A percentile compares a stretch with the other conserved stretches of the same genome.
phyloP scores from a whole-genome alignment of 2,329 filamentous ascomycete species.

The Colletotrichum falcatum region DNA sequence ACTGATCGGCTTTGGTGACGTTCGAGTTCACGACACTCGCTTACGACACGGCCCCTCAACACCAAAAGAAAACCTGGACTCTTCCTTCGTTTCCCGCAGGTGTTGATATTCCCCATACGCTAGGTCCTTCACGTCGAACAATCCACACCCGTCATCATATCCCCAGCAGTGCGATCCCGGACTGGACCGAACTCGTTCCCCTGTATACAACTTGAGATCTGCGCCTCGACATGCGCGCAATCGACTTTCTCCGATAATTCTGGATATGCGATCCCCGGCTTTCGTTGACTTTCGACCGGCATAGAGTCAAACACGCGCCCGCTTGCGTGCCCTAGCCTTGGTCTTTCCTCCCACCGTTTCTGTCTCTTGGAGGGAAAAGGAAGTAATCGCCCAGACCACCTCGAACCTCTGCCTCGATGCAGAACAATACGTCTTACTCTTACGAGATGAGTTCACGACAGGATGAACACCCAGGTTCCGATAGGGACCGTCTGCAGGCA shows the following conservation, averaged over 20 bases:
- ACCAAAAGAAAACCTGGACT: not conserved
- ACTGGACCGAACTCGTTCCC: not conserved
- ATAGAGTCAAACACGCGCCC: constrained; percentile 8
- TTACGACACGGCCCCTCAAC: not conserved
- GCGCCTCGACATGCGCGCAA: constrained; percentile 25
- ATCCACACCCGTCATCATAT: not conserved
- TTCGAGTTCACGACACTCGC: constrained; percentile 1
- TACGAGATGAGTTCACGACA: constrained; percentile 37
- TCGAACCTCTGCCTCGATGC: constrained; percentile 6
- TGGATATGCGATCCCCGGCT: constrained; percentile 24
- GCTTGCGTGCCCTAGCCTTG: not conserved
- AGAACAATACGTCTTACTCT: constrained; percentile 12
- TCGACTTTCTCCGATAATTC: not conserved
- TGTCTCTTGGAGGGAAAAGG: not conserved
- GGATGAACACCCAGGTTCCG: constrained; percentile 16
- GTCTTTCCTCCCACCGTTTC: not conserved
- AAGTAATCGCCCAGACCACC: not conserved
- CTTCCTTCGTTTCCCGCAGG: not conserved
- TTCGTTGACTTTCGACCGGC: constrained; percentile 6
- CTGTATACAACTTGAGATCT: not conserved
- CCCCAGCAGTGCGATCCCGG: not conserved
- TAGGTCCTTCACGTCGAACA: not conserved
- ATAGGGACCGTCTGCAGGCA: constrained; percentile 41
- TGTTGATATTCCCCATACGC: not conserved
- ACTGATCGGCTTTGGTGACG: not conserved